phyloP scores from a whole-genome alignment of 805 yeast species.

The Phaffomyces thermotolerans region DNA sequence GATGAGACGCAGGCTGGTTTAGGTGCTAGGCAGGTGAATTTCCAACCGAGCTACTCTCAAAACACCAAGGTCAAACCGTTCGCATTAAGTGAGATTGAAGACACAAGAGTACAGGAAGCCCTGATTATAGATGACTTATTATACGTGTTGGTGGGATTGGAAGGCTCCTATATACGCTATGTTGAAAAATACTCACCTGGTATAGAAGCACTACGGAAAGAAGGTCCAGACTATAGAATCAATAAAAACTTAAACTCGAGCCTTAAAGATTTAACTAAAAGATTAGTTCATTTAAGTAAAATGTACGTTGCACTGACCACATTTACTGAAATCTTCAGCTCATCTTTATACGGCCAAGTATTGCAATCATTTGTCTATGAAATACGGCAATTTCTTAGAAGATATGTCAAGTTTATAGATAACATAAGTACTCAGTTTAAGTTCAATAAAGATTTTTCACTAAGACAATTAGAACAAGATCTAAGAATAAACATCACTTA shows the following conservation, averaged over 20 bases:
- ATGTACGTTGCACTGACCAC: constrained; percentile 49
- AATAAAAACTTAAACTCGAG: constrained; percentile 69
- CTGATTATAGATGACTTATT: constrained; percentile 64
- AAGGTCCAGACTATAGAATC: constrained; percentile 71
- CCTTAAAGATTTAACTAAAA: constrained; percentile 59
- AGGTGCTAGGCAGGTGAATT: constrained; percentile 21
- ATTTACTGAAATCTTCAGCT: constrained; percentile 56
- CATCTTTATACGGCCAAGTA: constrained; percentile 55
- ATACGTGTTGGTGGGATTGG: constrained; percentile 60
- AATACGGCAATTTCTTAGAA: constrained; percentile 39
- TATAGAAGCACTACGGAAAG: constrained; percentile 32
- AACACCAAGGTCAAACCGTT: constrained; percentile 32
- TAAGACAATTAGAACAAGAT: constrained; percentile 51
- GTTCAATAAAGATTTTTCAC: constrained; percentile 43
- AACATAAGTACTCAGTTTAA: constrained; percentile 49
- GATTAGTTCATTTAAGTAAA: constrained; percentile 56
- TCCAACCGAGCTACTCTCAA: constrained; percentile 28
- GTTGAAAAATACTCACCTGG: constrained; percentile 51
- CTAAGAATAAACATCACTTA: constrained; percentile 30
- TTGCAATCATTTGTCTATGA: constrained; percentile 66
- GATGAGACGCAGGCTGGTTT: neutral
- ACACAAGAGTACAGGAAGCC: constrained; percentile 60
- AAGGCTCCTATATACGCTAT: constrained; percentile 71
- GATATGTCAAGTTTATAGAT: constrained; percentile 28
- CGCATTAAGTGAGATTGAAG: constrained; percentile 40